Evolutionary conservation across 306 rosid species (phyloP).

Genomic region (Vigna reflexopilosa): DNA sequence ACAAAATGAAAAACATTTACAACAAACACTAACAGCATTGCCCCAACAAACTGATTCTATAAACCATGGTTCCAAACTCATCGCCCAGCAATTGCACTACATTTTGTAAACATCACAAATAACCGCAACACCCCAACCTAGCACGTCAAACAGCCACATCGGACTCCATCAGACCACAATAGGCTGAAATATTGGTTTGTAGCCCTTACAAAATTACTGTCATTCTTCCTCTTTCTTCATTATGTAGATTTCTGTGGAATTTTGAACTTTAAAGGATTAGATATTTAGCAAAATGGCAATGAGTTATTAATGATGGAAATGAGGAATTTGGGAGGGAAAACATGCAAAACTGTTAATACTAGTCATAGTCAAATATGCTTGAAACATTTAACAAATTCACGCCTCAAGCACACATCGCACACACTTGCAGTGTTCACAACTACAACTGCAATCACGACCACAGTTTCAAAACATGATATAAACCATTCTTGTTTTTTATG

Average conservation of each 20-base stretch:
- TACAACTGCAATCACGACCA: not conserved
- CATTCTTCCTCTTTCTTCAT: not conserved
- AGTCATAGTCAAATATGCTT: not conserved
- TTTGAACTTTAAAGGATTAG: not conserved
- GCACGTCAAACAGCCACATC: not conserved
- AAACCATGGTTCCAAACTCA: not conserved
- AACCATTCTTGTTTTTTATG: not conserved
- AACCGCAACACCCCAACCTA: not conserved
- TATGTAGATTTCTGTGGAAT: too few species aligned
- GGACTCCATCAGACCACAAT: not conserved
- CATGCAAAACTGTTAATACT: not conserved
- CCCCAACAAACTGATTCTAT: not conserved
- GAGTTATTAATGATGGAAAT: not conserved
- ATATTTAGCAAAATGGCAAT: not conserved
- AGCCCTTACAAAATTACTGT: not conserved
- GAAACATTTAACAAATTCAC: not conserved
- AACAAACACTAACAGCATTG: not conserved
- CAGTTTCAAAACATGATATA: not conserved
- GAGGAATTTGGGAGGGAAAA: not conserved
- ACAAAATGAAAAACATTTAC: constrained; percentile 17
- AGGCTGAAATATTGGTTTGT: not conserved
- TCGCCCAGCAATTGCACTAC: not conserved
- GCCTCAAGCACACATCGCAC: not conserved
- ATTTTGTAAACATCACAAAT: not conserved
- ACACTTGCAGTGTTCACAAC: not conserved